Conservation (phyloP, 352 stramenopile species). For the Phytophthora pistaciae region DNA sequence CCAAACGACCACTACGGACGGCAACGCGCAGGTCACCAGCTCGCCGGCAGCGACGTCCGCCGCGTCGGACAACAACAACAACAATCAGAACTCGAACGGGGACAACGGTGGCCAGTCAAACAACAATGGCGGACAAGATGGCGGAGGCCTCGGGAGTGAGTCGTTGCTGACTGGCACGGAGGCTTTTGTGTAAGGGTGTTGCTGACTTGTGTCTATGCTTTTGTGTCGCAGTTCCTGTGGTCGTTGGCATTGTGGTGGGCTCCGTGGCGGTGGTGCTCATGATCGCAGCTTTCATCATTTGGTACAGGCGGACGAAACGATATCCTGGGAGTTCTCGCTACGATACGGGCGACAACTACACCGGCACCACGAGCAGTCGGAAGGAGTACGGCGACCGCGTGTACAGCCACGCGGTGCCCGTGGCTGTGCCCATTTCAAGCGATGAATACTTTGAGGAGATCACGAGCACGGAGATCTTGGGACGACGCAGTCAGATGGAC, state of each 20-base stretch:
- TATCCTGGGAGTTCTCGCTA: conserved; percentile 23
- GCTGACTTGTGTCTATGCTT: conserved; percentile 3
- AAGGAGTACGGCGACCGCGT: conserved; percentile 32
- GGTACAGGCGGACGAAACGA: conserved; percentile 46
- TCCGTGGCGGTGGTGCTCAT: conserved; percentile 47
- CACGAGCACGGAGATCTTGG: conserved; percentile 32
- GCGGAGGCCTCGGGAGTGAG: conserved; percentile 28
- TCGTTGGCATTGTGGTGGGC: conserved; percentile 46
- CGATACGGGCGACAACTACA: conserved; percentile 22
- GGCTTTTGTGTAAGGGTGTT: background rate
- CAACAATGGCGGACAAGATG: conserved; percentile 18
- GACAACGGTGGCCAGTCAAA: conserved; percentile 31
- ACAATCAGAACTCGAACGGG: background rate
- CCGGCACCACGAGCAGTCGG: conserved; percentile 31
- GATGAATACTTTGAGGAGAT: conserved; percentile 38
- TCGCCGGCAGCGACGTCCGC: conserved; percentile 24
- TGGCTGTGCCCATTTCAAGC: conserved; percentile 29
- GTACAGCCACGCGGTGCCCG: conserved; percentile 27
- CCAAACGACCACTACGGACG: conserved; percentile 23
- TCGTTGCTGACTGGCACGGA: background rate
- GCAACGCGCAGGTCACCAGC: conserved; percentile 18
- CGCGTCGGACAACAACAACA: conserved; percentile 26
- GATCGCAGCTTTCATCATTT: conserved; percentile 52
- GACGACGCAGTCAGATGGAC: conserved; percentile 34
- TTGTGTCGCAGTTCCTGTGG: conserved; percentile 29